Evolutionary conservation across 2,329 filamentous ascomycete species (phyloP), one percentile per base, ranked within the genome.

Genomic region (Magnaporthiopsis rhizophila): DNA sequence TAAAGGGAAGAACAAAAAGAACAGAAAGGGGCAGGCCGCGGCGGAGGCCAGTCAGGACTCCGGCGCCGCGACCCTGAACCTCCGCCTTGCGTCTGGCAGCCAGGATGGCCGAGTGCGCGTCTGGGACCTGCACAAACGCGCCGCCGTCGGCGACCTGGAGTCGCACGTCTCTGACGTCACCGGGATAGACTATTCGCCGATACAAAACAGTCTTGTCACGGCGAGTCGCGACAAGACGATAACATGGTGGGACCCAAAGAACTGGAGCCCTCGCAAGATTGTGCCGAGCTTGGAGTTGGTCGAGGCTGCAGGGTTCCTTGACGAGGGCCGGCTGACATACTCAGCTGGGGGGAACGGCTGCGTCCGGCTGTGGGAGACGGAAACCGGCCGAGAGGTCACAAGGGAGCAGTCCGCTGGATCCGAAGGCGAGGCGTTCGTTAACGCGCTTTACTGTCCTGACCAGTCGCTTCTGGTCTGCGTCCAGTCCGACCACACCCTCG

Each of bases 161-260:
- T 95, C 92, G 0, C 96, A 99, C 73, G 92, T 97, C 28, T 98
- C 95, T 12, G 91, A 98, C 69, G 91, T 99, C n/a, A 88, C 92
- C 69, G 88, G 87, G 63, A 75, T 99, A 62, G 90, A 95, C 70
- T 99, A 90, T 74, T 95, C 90, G 6, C 75, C 86, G 0, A 79
- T 87, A 64, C 86, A 92, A 71, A 87, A 94, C 71, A 80, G 87
- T 6, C 79, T 99, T 36, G 83, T 99, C 2, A 95, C 92, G 6
- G 92, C 87, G 26, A 90, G 92, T 73, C 86, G 95, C 77, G 95
- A 99, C 78, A 96, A 97, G 79, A 98, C 95, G 0, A 85, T 95
- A 64, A 95, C 95, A 67, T 84, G 96, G 75, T 99, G 95, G 94
- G 90, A 97, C 76, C 84, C 89, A 26, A 85, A 80, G 68, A 92